phyloP scores from a whole-genome alignment of 1,284 basidiomycete species.

The Singerocomus inundabilis region DNA sequence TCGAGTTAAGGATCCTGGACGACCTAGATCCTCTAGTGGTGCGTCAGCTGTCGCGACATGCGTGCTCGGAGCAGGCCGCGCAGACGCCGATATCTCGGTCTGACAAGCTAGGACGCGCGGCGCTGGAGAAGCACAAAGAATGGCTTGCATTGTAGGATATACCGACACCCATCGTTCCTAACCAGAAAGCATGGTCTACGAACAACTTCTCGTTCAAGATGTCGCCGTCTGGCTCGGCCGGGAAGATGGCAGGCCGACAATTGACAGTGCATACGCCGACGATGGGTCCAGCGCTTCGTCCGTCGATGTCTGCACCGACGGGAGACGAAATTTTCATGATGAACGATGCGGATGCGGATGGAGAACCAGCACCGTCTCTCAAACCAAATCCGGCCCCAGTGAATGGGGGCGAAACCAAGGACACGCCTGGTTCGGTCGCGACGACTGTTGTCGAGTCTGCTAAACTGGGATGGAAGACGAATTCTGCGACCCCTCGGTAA shows the following conservation, averaged over 20 bases:
- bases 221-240: slow-evolving; percentile 30
- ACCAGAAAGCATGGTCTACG: slow-evolving; percentile 29
- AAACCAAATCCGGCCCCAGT: not conserved
- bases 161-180: slow-evolving; percentile 60
- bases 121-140: slow-evolving; percentile 65
- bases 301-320: not conserved
- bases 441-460: not conserved
- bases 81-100: slow-evolving; percentile 70
- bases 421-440: not conserved
- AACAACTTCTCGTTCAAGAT: slow-evolving; percentile 22
- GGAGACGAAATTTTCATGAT: slow-evolving; percentile 54
- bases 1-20: slow-evolving; percentile 79
- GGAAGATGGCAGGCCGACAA: slow-evolving; percentile 25
- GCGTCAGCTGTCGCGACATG: slow-evolving; percentile 63
- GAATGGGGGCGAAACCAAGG: slow-evolving; percentile 3
- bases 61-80: slow-evolving; percentile 61
- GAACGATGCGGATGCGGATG: slow-evolving; percentile 21
- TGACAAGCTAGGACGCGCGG: slow-evolving; percentile 50
- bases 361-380: not conserved
- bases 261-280: slow-evolving; percentile 8
- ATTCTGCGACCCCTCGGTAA: slow-evolving; percentile 40
- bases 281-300: slow-evolving; percentile 18
- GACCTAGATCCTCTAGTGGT: slow-evolving; percentile 72
- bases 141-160: slow-evolving; percentile 86
- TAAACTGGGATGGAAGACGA: slow-evolving; percentile 43